A percentile compares a stretch with the other conserved stretches of the same genome.
Evolutionary conservation across 257 asterid genomes (phyloP).

Genomic region (Przewalskia tangutica): DNA sequence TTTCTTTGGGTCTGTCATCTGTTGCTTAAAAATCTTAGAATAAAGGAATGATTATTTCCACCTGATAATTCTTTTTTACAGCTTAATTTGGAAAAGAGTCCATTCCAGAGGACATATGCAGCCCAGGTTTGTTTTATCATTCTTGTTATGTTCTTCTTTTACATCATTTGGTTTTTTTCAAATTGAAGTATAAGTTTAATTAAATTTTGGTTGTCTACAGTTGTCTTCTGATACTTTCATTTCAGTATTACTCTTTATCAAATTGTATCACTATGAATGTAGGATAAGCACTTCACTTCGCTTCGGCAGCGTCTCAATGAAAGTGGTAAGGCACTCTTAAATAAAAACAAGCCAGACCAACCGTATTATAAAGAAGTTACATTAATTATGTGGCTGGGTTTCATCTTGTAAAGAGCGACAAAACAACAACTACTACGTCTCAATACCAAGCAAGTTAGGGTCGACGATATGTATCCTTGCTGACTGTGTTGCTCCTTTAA

Average conservation of each 20-base stretch:
- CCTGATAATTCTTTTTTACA: conserved; percentile 6
- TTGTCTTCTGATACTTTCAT: background rate
- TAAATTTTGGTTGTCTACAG: background rate
- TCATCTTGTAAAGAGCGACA: background rate
- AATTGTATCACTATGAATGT: background rate
- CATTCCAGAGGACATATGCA: conserved; percentile 62
- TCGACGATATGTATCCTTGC: background rate
- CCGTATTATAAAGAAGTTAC: background rate
- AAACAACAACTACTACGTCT: background rate
- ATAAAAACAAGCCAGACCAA: background rate
- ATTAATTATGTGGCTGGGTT: background rate
- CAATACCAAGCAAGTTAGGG: background rate
- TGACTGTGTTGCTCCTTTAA: background rate
- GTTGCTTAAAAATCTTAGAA: background rate
- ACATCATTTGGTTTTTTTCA: background rate
- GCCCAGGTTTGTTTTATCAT: conserved; percentile 36
- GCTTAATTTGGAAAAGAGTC: conserved; percentile 62
- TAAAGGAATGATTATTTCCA: background rate
- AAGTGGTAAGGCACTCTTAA: background rate
- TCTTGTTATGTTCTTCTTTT: background rate
- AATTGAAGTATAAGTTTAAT: background rate
- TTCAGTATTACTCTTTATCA: background rate
- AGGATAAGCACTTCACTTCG: background rate
- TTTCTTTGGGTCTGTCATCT: background rate
- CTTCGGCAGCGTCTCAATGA: background rate